A percentile compares a stretch with the other conserved stretches of the same genome.
These are phyloP conservation scores for Paracamarosporium sp. DNA, from an alignment of 2,329 filamentous ascomycete genomes.

Conservation along the genomic window DNA sequence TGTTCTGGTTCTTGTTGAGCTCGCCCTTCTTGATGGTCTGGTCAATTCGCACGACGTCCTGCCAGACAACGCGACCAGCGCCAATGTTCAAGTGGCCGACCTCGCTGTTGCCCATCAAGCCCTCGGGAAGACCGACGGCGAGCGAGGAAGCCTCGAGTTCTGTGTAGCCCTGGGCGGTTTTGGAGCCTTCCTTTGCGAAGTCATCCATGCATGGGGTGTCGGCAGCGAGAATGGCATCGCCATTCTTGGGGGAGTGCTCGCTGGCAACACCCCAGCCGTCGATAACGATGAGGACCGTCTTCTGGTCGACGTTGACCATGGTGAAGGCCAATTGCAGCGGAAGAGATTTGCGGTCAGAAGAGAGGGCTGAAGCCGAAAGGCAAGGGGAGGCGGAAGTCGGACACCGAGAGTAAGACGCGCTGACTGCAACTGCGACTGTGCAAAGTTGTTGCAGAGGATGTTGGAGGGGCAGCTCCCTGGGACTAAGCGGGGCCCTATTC, in stretches of 20 bases:
- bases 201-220: constrained; percentile 95
- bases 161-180: constrained; percentile 82
- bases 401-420: background rate
- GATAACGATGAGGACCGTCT: constrained; percentile 86
- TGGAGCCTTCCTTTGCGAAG: constrained; percentile 70
- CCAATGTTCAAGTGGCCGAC: constrained; percentile 99
- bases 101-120: constrained; percentile 98
- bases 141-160: constrained; percentile 95
- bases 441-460: constrained; percentile 12
- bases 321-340: constrained; percentile 38
- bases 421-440: background rate
- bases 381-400: constrained; percentile 7
- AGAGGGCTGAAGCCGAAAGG: background rate
- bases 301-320: constrained; percentile 73
- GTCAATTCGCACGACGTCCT: constrained; percentile 93
- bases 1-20: constrained; percentile 75
- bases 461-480: constrained; percentile 25
- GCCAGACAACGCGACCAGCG: constrained; percentile 96
- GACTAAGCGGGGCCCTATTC: background rate
- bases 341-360: constrained; percentile 2
- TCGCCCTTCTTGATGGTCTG: constrained; percentile 86
- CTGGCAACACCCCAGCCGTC: constrained; percentile 96
- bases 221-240: constrained; percentile 93
- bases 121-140: constrained; percentile 93
- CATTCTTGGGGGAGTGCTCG: constrained; percentile 80